Evolutionary conservation across 108 stramenopile species (phyloP).

Genomic region (Nitzschia inconspicua): DNA sequence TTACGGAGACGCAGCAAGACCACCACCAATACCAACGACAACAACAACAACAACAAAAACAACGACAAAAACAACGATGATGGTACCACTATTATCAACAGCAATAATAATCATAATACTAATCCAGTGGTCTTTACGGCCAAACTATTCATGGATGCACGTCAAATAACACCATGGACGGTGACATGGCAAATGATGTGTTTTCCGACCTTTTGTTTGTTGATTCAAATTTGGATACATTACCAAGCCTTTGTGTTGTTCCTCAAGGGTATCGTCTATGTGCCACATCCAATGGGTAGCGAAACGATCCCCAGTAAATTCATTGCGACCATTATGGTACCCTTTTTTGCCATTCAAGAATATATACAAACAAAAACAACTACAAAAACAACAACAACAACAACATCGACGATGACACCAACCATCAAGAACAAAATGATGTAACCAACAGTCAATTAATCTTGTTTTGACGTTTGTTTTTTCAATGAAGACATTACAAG

Average conservation of each 20-base stretch:
- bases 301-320: slow-evolving; percentile 61
- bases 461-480: no score
- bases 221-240: slow-evolving; percentile 90
- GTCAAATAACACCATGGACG: slow-evolving; percentile 33
- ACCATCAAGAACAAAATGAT: neutral
- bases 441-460: neutral
- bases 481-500: no score
- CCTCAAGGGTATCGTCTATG: slow-evolving; percentile 68
- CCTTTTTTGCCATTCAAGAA: slow-evolving; percentile 59
- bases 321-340: slow-evolving; percentile 62
- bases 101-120: no score
- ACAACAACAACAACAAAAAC: no score
- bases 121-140: slow-evolving; percentile 10
- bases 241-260: slow-evolving; percentile 73
- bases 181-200: slow-evolving; percentile 47
- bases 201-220: slow-evolving; percentile 71
- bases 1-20: slow-evolving; percentile 1
- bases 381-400: neutral
- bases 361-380: slow-evolving; percentile 11
- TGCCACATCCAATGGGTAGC: slow-evolving; percentile 76
- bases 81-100: no score
- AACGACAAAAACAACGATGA: no score
- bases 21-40: no score
- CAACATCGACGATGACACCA: neutral
- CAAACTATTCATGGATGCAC: slow-evolving; percentile 13